These are phyloP conservation scores for Fistulifera solaris DNA, from an alignment of 108 stramenopile species.

Conservation along the genomic window DNA sequence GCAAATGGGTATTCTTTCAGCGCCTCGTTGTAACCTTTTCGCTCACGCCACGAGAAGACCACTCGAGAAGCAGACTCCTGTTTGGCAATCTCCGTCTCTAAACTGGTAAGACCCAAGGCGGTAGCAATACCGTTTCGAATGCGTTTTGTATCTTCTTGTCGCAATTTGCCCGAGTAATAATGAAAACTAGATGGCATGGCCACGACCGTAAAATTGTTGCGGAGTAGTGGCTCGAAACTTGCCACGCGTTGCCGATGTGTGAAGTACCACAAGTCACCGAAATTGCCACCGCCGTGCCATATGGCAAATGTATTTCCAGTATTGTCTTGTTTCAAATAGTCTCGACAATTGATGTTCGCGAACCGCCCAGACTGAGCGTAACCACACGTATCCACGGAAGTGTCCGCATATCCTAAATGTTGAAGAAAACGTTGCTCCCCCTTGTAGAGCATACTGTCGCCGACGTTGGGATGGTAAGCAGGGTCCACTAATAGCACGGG, in stretches of 20 bases:
- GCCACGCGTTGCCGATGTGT: conserved; percentile 16
- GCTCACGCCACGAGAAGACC: conserved; percentile 28
- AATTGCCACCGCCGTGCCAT: conserved; percentile 38
- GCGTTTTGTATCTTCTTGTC: background rate
- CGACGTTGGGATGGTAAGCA: conserved; percentile 28
- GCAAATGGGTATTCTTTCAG: conserved; percentile 25
- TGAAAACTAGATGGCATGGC: conserved; percentile 28
- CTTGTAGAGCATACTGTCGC: conserved; percentile 26
- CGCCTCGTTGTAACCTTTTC: conserved; percentile 20
- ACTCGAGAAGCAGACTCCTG: background rate
- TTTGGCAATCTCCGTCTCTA: background rate
- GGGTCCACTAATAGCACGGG: conserved; percentile 21
- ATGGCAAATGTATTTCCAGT: conserved; percentile 14
- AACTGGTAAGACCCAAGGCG: background rate
- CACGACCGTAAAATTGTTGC: conserved; percentile 17
- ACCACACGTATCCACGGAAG: background rate
- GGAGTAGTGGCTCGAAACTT: conserved; percentile 15
- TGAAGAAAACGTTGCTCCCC: conserved; percentile 13
- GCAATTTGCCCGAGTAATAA: conserved; percentile 1
- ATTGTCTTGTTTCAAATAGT: background rate
- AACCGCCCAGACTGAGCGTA: background rate
- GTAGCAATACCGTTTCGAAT: background rate
- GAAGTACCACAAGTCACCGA: conserved; percentile 28
- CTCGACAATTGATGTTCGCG: background rate
- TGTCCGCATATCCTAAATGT: background rate